Percentiles rank a stretch among this genome's conserved stretches.
phyloP scores from a whole-genome alignment of 805 yeast genomes.

The Hanseniaspora hatyaiensis region DNA sequence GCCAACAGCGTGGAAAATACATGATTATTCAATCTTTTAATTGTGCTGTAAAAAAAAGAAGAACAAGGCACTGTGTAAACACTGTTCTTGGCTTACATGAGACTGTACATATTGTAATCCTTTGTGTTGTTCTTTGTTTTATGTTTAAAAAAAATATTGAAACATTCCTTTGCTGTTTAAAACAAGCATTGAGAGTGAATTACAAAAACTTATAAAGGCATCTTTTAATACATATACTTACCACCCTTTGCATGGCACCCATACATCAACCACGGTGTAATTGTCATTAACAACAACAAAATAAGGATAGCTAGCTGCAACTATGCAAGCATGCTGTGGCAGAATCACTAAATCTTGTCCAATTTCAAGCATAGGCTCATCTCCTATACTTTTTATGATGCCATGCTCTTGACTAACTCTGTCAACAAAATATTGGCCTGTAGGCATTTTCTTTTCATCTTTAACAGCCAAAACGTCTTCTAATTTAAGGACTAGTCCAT shows the following conservation, averaged over 20 bases:
- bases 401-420: slow-evolving; percentile 75
- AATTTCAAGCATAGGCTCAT: slow-evolving; percentile 19
- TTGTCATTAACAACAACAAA: slow-evolving; percentile 43
- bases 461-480: slow-evolving; percentile 22
- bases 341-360: slow-evolving; percentile 46
- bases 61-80: too few species aligned
- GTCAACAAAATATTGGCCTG: slow-evolving; percentile 51
- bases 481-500: slow-evolving; percentile 32
- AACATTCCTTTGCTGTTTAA: too few species aligned
- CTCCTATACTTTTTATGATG: slow-evolving; percentile 39
- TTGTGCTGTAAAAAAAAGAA: too few species aligned
- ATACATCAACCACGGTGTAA: slow-evolving; percentile 44
- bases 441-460: slow-evolving; percentile 19
- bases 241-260: slow-evolving; percentile 55
- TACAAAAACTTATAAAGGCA: neutral
- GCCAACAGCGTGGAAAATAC: too few species aligned
- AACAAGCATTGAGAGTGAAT: neutral
- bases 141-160: too few species aligned
- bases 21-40: too few species aligned
- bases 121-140: too few species aligned
- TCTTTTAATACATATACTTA: slow-evolving; percentile 13
- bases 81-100: too few species aligned
- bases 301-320: slow-evolving; percentile 50
- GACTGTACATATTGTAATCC: too few species aligned
- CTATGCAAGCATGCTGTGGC: slow-evolving; percentile 67